phyloP scores from a whole-genome alignment of 2,329 filamentous ascomycete genomes.

The Coccinonectria pachysandricola region DNA sequence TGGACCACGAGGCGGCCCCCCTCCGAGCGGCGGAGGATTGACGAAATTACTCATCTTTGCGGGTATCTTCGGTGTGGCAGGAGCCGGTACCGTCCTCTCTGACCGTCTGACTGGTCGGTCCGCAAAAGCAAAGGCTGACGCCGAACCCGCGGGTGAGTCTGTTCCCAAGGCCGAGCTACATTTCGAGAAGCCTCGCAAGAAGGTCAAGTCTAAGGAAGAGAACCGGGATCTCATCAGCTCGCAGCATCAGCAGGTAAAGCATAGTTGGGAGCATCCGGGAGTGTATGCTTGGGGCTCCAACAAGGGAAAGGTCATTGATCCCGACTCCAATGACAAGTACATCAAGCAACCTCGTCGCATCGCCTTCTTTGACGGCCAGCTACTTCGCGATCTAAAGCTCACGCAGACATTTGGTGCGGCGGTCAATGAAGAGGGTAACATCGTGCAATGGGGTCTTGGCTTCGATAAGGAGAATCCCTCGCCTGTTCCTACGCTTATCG shows the following conservation, averaged over 20 bases:
- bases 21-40: constrained; percentile 13
- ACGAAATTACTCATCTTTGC: constrained; percentile 22
- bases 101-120: constrained; percentile 23
- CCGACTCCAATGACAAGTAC: constrained; percentile 63
- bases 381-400: constrained; percentile 80
- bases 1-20: constrained; percentile 8
- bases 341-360: constrained; percentile 76
- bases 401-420: constrained; percentile 75
- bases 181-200: constrained; percentile 56
- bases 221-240: constrained; percentile 68
- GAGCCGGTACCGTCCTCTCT: constrained; percentile 29
- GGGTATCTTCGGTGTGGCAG: constrained; percentile 28
- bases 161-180: constrained; percentile 41
- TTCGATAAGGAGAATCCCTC: constrained; percentile 55
- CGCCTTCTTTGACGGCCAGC: constrained; percentile 69
- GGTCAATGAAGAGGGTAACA: constrained; percentile 75
- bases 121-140: constrained; percentile 10
- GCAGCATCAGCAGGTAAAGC: constrained; percentile 79
- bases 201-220: constrained; percentile 55
- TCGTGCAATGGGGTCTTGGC: constrained; percentile 82
- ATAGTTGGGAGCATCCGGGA: constrained; percentile 71
- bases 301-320: constrained; percentile 71
- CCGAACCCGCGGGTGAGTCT: constrained; percentile 6
- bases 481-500: constrained; percentile 63
- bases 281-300: constrained; percentile 95